Percentiles rank a stretch among this genome's conserved stretches.
These are phyloP conservation scores for Fusarium subglutinans DNA, from an alignment of 2,329 filamentous ascomycete species.

Conservation along the genomic window DNA sequence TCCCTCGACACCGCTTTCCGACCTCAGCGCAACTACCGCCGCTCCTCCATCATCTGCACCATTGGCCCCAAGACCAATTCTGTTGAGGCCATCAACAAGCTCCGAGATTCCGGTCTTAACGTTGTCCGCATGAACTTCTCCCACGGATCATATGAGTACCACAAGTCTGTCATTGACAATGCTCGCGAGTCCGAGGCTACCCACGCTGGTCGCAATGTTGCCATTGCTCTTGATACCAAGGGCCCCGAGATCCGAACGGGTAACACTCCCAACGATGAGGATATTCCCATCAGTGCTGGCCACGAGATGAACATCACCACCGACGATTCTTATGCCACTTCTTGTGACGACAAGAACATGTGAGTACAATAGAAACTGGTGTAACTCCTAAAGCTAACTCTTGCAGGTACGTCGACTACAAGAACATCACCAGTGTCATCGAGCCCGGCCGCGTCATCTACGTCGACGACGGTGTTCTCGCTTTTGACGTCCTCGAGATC, in stretches of 20 bases:
- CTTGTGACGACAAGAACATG: constrained; percentile 93
- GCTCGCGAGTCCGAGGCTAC: constrained; percentile 84
- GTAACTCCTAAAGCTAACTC: constrained; percentile 1
- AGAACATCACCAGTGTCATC: constrained; percentile 99
- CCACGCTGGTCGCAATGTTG: constrained; percentile 84
- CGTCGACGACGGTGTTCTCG: constrained; percentile 97
- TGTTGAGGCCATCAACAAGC: constrained; percentile 93
- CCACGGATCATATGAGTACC: constrained; percentile 85
- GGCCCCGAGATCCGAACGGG: constrained; percentile 70
- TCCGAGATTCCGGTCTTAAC: constrained; percentile 91
- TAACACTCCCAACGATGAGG: constrained; percentile 83
- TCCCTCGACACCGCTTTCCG: constrained; percentile 87
- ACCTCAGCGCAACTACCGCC: constrained; percentile 89
- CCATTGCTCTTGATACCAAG: constrained; percentile 88
- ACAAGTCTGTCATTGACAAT: constrained; percentile 98
- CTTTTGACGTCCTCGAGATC: constrained; percentile 91
- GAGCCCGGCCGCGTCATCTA: constrained; percentile 91
- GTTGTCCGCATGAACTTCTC: constrained; percentile 99
- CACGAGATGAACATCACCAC: constrained; percentile 95
- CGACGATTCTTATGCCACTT: constrained; percentile 87
- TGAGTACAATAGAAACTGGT: constrained; percentile 56
- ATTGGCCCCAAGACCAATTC: constrained; percentile 99
- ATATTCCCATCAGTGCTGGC: constrained; percentile 86
- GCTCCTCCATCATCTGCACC: constrained; percentile 98
- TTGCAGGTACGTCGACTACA: constrained; percentile 93